phyloP scores from a whole-genome alignment of 352 stramenopile genomes.

The Globisporangium acanthophoron region DNA sequence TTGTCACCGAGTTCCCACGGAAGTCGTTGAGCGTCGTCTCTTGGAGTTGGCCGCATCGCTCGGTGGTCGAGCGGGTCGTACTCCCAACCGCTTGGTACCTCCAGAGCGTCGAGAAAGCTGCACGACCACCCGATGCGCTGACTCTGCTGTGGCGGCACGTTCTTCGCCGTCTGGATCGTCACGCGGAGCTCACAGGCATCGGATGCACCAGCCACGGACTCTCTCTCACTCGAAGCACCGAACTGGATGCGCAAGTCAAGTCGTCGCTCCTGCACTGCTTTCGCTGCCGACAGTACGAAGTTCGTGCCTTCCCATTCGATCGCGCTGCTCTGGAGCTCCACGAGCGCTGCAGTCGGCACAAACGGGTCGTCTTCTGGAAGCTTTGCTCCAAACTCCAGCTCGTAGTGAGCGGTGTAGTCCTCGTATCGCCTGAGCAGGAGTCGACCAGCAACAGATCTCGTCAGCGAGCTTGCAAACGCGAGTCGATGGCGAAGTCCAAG shows the following conservation, averaged over 20 bases:
- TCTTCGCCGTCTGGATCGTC: constrained; percentile 29
- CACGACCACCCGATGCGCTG: constrained; percentile 38
- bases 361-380: constrained; percentile 1
- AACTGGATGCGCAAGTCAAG: constrained; percentile 22
- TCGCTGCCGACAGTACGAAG: constrained; percentile 40
- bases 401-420: constrained; percentile 28
- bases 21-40: neutral
- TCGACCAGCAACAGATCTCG: neutral
- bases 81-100: constrained; percentile 10
- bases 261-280: constrained; percentile 20
- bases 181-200: constrained; percentile 21
- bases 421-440: constrained; percentile 29
- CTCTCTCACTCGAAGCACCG: neutral
- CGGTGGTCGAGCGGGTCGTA: neutral
- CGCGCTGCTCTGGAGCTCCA: constrained; percentile 21
- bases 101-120: constrained; percentile 10
- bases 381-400: constrained; percentile 12
- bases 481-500: constrained; percentile 1
- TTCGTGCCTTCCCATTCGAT: constrained; percentile 25
- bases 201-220: too few species aligned
- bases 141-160: constrained; percentile 11
- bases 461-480: constrained; percentile 18
- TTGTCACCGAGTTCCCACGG: constrained; percentile 30
- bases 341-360: constrained; percentile 30
- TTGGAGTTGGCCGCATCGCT: constrained; percentile 1